Evolutionary conservation across 345 rosid genomes (phyloP).

Genomic region (Boechera divaricarpa): DNA sequence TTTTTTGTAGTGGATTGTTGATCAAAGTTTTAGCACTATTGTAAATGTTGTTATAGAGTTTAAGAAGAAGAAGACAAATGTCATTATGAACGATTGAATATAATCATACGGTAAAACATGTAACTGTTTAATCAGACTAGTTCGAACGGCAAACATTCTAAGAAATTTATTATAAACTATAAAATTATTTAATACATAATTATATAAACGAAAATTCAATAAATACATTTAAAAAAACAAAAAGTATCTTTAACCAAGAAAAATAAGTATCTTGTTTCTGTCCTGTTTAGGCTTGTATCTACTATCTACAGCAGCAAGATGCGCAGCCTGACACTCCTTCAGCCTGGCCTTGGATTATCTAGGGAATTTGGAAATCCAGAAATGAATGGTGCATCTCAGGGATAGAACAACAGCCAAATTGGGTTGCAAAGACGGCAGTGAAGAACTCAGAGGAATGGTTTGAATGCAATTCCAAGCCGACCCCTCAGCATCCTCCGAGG

Average conservation of each 20-base stretch:
- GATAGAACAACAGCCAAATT: too few species aligned
- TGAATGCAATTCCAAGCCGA: too few species aligned
- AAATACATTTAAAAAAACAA: background rate
- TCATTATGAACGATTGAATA: background rate
- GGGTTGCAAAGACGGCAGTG: too few species aligned
- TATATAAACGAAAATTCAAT: background rate
- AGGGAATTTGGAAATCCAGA: too few species aligned
- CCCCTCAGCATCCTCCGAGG: too few species aligned
- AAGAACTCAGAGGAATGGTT: too few species aligned
- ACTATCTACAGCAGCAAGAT: too few species aligned
- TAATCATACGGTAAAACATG: background rate
- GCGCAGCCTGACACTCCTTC: too few species aligned
- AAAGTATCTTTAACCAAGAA: background rate
- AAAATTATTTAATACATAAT: background rate
- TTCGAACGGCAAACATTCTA: background rate
- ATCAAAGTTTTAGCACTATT: background rate
- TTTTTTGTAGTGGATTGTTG: background rate
- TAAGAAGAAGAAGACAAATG: conserved; percentile 18
- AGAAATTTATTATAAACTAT: background rate
- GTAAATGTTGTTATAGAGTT: background rate
- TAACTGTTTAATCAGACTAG: background rate
- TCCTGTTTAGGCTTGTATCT: background rate
- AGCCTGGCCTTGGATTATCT: too few species aligned
- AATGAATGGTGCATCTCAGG: too few species aligned
- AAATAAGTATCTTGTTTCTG: background rate